Percentiles rank a stretch among this genome's conserved stretches.
These are phyloP conservation scores for Suillus subaureus DNA, from an alignment of 768 basidiomycete genomes.

Conservation along the genomic window DNA sequence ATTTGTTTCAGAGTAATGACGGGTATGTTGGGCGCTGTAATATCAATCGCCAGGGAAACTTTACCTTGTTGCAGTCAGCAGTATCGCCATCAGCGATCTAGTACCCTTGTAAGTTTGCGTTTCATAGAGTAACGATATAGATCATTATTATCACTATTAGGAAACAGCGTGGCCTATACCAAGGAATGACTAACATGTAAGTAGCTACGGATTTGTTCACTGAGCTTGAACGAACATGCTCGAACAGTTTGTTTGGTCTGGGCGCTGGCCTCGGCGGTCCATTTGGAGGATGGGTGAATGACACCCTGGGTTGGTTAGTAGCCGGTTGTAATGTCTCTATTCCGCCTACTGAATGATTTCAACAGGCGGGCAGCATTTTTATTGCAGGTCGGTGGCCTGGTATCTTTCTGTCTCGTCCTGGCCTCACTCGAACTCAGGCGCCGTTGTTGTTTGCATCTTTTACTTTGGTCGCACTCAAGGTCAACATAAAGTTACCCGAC, in stretches of 20 bases:
- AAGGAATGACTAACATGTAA: conserved; percentile 89
- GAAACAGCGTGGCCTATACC: conserved; percentile 86
- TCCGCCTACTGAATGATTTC: conserved; percentile 15
- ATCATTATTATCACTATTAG: conserved; percentile 38
- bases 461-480: conserved; percentile 70
- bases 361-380: conserved; percentile 84
- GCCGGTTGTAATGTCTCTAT: background rate
- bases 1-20: conserved; percentile 73
- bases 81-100: conserved; percentile 84
- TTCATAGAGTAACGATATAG: background rate
- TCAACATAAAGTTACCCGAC: conserved; percentile 75
- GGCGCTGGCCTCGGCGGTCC: conserved; percentile 84
- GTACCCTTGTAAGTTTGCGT: conserved; percentile 72
- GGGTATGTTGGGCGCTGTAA: conserved; percentile 44
- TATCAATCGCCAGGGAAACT: conserved; percentile 10
- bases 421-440: conserved; percentile 46
- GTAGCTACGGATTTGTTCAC: conserved; percentile 21
- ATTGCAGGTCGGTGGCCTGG: conserved; percentile 60
- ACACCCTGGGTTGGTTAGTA: conserved; percentile 80
- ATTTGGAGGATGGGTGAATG: conserved; percentile 83
- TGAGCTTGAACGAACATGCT: conserved; percentile 16
- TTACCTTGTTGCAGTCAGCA: conserved; percentile 60
- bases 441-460: conserved; percentile 77
- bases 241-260: conserved; percentile 72
- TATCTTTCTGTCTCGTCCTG: conserved; percentile 12